These are phyloP conservation scores for Suhomyces bolitotheri DNA, from an alignment of 1,139 yeast species.

Conservation along the genomic window DNA sequence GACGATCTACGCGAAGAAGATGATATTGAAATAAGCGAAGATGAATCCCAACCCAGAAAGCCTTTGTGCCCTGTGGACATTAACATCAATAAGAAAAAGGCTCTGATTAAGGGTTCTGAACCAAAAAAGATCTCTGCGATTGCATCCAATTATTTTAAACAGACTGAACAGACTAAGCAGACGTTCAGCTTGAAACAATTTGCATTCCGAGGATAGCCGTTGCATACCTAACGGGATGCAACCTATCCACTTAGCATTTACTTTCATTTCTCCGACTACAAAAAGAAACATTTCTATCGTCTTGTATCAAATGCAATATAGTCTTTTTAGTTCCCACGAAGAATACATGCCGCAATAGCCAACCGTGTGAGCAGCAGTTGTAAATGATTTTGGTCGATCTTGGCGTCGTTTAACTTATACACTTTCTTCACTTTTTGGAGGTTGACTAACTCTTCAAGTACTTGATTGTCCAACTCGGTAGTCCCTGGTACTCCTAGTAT, in stretches of 20 bases:
- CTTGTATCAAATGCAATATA: constrained; percentile 11
- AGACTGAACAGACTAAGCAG: constrained; percentile 1
- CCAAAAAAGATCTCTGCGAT: background rate
- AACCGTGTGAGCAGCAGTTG: constrained; percentile 35
- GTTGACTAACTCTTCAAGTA: constrained; percentile 26
- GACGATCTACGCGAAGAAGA: constrained; percentile 13
- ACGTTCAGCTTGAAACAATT: constrained; percentile 17
- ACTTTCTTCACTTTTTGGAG: constrained; percentile 36
- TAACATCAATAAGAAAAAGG: background rate
- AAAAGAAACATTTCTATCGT: constrained; percentile 13
- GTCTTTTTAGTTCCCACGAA: constrained; percentile 34
- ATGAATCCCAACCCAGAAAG: constrained; percentile 9
- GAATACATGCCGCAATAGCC: constrained; percentile 41
- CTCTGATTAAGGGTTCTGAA: background rate
- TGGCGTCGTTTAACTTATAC: constrained; percentile 40
- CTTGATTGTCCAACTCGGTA: constrained; percentile 27
- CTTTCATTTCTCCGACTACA: too few species aligned
- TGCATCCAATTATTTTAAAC: constrained; percentile 5
- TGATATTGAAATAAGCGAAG: constrained; percentile 17
- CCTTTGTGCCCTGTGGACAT: constrained; percentile 3
- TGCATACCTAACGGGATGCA: too few species aligned
- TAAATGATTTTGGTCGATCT: constrained; percentile 15
- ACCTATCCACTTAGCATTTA: too few species aligned
- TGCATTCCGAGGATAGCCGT: constrained; percentile 22
- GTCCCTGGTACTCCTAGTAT: constrained; percentile 18